A percentile compares a stretch with the other conserved stretches of the same genome.
phyloP scores from a whole-genome alignment of 176 grass and related monocot genomes.

The Eragrostis nindensis region DNA sequence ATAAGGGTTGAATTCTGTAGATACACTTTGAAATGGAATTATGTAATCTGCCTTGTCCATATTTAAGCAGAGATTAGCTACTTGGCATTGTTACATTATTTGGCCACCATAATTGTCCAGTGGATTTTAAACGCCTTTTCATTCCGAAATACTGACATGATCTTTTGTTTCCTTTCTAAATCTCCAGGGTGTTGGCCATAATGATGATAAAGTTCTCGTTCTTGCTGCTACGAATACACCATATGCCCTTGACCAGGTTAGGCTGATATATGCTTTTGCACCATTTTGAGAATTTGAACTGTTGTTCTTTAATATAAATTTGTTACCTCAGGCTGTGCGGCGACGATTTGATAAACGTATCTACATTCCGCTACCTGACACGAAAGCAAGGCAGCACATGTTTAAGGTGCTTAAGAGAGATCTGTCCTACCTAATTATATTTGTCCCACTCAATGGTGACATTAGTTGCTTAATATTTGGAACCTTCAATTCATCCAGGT shows the following conservation, averaged over 20 bases:
- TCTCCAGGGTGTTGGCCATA: slow-evolving; percentile 89
- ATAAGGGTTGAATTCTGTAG: too few species aligned
- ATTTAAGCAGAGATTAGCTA: neutral
- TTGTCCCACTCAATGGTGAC: neutral
- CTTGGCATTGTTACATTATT: neutral
- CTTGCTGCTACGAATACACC: slow-evolving; percentile 98
- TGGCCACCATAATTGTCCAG: neutral
- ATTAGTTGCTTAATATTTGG: slow-evolving; percentile 39
- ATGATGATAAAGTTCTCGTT: slow-evolving; percentile 98
- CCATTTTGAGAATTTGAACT: neutral
- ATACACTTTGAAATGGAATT: slow-evolving; percentile 13
- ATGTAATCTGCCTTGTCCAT: neutral
- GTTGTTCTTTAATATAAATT: slow-evolving; percentile 25
- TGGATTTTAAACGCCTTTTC: neutral
- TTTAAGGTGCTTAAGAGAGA: slow-evolving; percentile 75
- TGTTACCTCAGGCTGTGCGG: slow-evolving; percentile 74
- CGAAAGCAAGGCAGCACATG: slow-evolving; percentile 97
- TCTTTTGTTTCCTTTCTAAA: slow-evolving; percentile 11
- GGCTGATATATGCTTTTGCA: slow-evolving; percentile 13
- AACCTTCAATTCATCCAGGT: slow-evolving; percentile 60
- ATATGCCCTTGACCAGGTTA: slow-evolving; percentile 94
- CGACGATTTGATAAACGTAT: slow-evolving; percentile 97
- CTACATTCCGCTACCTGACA: slow-evolving; percentile 96
- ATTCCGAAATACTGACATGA: neutral
- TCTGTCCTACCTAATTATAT: neutral